Evolutionary conservation across 176 grass and related monocot species (phyloP), one percentile per base, ranked within the genome.

Genomic region (Puya raimondii): DNA sequence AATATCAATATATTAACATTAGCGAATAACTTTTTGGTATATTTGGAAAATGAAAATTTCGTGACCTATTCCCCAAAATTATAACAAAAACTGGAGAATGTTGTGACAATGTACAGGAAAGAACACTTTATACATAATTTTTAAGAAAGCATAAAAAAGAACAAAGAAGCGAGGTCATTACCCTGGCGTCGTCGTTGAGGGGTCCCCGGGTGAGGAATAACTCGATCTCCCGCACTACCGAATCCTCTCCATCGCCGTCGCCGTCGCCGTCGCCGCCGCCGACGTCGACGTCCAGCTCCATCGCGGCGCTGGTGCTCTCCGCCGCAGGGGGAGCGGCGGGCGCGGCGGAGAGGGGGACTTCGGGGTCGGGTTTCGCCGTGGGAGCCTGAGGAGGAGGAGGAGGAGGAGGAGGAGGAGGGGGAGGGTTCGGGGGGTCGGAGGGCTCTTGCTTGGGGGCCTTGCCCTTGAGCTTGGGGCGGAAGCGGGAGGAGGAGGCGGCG

Each of bases 171-270:
- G 2, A 49, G 25, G 9, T 4, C 25, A 33, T 80, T 82, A 96
- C 92, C 75, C 63, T 51, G 16, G 81, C 72, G 73, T 90, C 81
- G 71, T 87, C 77, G 15, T 97, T 86, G 15, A 89, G 78, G 49
- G 86, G 83, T 53, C 70, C 74, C 4, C 89, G 89, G 3, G 59
- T 81, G 73, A 85, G 87, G 71, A 87, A 87, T 6, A 97, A 78
- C 20, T 92, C 86, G 3, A 97, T 92, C 89, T 92, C 93, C 23
- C 93, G 82, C 65, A 90, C 68, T 80, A 92, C 84, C 27, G 70
- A 81, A 66, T 97, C 88, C 59, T 83, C 77, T 18, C 68, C 75
- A 0, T 71, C 82, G 20, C 74, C 76, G 0, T 11, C 70, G 12
- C 15, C 80, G n/a, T n/a, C n/a, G n/a, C n/a, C n/a, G 64, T 67